Evolutionary conservation across 2,329 filamentous ascomycete species (phyloP), one percentile per base, ranked within the genome.

Genomic region (Fusarium sp.): DNA sequence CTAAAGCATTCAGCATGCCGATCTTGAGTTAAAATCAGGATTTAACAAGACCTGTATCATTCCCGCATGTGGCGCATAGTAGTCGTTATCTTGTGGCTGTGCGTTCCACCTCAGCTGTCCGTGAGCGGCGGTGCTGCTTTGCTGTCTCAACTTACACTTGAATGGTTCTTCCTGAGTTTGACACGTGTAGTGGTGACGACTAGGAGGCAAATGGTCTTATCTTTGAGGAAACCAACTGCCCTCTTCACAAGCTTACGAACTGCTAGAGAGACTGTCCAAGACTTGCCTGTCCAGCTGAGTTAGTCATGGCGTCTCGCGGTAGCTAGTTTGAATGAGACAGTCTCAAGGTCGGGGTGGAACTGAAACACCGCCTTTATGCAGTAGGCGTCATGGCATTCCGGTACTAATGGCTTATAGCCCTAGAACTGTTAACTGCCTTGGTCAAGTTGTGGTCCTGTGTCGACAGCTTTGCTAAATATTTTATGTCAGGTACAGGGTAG

Each of bases 101-200:
- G 36, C 44, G 34, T 36, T 11, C 8, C 38, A 63, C 24, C 26
- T 42, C 33, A 33, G 36, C 33, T 44, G 28, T 55, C 34, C 14
- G 24, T 26, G 28, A 45, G 40, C 50, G 64, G 43, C 44, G 24
- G 43, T 46, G n/a, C 53, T 34, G 20, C 42, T 51, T 43, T 59
- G 20, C 51, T 38, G 15, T 43, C 39, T 36, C 44, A 18, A 45
- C 20, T 46, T 26, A 15, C 31, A 33, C 13, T 36, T 52, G 7
- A 17, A 48, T 58, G 26, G 36, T 39, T 58, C 45, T 49, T 57
- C 45, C 50, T 59, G 42, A 13, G 39, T n/a, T 62, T 63, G 43
- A 71, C 46, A 69, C 63, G 63, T 68, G 46, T 70, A 51, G 11
- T 6, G 18, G 53, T 60, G 58, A 58, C 53, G 53, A 46, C 48